These are phyloP conservation scores for Prunus salicina DNA, from an alignment of 306 rosid species.

Conservation along the genomic window DNA sequence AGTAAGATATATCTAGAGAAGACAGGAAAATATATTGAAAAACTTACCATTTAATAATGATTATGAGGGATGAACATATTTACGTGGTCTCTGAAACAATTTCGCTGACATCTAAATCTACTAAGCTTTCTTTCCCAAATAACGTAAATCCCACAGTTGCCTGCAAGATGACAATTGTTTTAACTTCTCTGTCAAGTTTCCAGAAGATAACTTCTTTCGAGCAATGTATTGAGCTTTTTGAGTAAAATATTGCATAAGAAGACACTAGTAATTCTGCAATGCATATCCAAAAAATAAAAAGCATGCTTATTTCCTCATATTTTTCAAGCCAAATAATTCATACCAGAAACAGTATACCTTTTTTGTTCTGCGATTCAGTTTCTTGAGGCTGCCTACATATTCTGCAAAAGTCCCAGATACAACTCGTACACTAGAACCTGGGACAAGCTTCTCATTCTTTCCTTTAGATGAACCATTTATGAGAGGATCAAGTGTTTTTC, in stretches of 20 bases:
- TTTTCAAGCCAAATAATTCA: constrained; percentile 5
- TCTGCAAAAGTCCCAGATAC: constrained; percentile 74
- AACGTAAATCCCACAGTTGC: constrained; percentile 72
- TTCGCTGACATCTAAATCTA: constrained; percentile 59
- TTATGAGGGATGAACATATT: constrained; percentile 8
- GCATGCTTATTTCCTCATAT: background rate
- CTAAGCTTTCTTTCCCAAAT: constrained; percentile 87
- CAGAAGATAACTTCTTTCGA: background rate
- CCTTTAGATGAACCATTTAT: constrained; percentile 25
- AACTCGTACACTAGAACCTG: constrained; percentile 67
- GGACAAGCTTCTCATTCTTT: constrained; percentile 33
- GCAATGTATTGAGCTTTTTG: background rate
- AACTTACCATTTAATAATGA: constrained; percentile 36
- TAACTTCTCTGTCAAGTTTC: constrained; percentile 8
- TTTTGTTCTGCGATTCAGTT: constrained; percentile 67
- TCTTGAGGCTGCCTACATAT: constrained; percentile 73
- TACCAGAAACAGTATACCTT: constrained; percentile 37
- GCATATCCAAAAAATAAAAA: background rate
- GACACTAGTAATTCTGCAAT: background rate
- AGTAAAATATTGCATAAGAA: background rate
- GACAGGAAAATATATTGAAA: constrained; percentile 3
- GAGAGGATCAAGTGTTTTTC: constrained; percentile 37
- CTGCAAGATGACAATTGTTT: constrained; percentile 53
- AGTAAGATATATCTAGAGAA: constrained; percentile 8
- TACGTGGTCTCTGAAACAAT: constrained; percentile 46